Conservation (phyloP, 2,329 filamentous ascomycete genomes). For the Onygenales sp. region DNA sequence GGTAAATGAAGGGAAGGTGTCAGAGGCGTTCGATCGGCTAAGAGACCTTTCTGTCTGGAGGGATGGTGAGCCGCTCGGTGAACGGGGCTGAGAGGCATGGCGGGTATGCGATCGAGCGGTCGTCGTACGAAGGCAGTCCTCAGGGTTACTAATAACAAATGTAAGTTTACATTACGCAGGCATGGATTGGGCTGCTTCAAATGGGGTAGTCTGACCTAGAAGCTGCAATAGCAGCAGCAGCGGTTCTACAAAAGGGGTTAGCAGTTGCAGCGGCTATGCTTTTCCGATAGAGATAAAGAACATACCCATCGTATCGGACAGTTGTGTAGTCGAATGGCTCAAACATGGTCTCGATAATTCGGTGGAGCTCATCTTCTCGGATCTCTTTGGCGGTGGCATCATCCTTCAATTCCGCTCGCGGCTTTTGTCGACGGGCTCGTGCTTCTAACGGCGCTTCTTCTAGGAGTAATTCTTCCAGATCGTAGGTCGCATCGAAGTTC, state of each 20-base stretch:
- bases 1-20: conserved; percentile 19
- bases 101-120: conserved; percentile 22
- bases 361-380: conserved; percentile 84
- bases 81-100: conserved; percentile 28
- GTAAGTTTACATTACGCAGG: conserved; percentile 5
- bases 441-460: conserved; percentile 95
- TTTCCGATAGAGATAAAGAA: conserved; percentile 11
- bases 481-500: conserved; percentile 97
- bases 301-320: conserved; percentile 66
- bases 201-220: conserved; percentile 18
- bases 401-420: conserved; percentile 79
- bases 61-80: conserved; percentile 22
- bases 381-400: conserved; percentile 95
- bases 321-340: conserved; percentile 91
- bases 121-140: conserved; percentile 24
- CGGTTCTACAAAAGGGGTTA: conserved; percentile 17
- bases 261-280: neutral
- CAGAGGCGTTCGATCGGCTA: conserved; percentile 19
- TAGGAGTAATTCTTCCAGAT: conserved; percentile 83
- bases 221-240: conserved; percentile 32
- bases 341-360: conserved; percentile 89
- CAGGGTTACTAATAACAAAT: conserved; percentile 25
- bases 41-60: conserved; percentile 21
- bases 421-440: conserved; percentile 84
- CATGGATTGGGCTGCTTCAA: conserved; percentile 1